Base-by-base conservation (phyloP, 352 stramenopile genomes). In the Phytophthora europaea region DNA sequence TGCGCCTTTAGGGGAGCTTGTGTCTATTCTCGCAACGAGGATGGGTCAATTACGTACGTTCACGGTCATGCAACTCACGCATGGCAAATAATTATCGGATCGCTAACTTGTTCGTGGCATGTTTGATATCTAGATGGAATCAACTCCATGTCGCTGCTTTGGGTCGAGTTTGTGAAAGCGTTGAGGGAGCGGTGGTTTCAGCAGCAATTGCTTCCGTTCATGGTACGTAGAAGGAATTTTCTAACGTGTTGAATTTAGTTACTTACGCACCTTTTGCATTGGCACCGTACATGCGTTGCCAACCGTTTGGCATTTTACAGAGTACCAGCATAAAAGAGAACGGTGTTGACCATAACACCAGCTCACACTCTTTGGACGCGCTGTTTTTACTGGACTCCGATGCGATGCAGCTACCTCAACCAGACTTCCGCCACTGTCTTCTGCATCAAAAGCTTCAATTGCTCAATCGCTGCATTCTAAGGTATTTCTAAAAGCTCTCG, bases 121-220 rank as follows among this genome's bases (percentile, higher is more conserved):
- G 38, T 69, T 53, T 23, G 6, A 48, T 70, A 23, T 78, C 22
- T 51, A 96, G 89, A 92, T 54, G 77, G 86, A 0, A 76, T 96
- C 15, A 90, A 91, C 53, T 84, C 83, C 3, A 93, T 94, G 85
- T 89, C 83, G 4, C 67, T 93, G 22, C 57, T 96, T 40, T 96
- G 89, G 89, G 86, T 94, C 18, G 87, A 96, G 66, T 94, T 96
- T 78, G 87, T 96, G 28, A 94, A 93, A 61, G 74, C 74, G 2
- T 60, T 96, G 31, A 77, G 89, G 36, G 85, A 96, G 48, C 73
- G 83, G 45, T 94, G 84, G 84, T 91, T 84, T 40, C 76, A 89
- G 55, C 82, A 91, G 26, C 78, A 78, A 33, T 61, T 94, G 20
- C 81, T 96, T 45, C 87, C 89, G 13, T 85, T 86, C n/a, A 87